A percentile compares a stretch with the other conserved stretches of the same genome.
These are phyloP conservation scores for Lindgomyces ingoldianus DNA, from an alignment of 495 filamentous ascomycete species.

Conservation along the genomic window DNA sequence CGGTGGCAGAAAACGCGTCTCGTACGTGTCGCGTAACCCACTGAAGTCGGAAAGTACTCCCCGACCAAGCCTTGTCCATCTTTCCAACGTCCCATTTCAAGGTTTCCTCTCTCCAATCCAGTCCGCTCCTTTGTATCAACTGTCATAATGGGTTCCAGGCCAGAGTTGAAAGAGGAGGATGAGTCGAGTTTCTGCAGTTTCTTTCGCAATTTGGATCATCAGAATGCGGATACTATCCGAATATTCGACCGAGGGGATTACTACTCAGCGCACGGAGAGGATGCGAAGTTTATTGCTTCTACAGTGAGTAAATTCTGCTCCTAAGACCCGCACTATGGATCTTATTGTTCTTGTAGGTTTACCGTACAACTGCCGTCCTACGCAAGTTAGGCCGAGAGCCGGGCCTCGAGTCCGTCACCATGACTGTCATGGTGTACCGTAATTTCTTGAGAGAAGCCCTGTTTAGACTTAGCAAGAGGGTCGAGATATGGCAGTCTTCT, in stretches of 20 bases:
- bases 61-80: neutral
- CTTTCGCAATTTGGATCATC: constrained; percentile 74
- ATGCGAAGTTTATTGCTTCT: constrained; percentile 91
- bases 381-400: constrained; percentile 82
- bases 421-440: constrained; percentile 89
- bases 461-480: constrained; percentile 81
- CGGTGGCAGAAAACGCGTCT: constrained; percentile 35
- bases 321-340: neutral
- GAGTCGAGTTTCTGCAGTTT: constrained; percentile 94
- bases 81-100: neutral
- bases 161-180: constrained; percentile 94
- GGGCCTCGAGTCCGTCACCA: constrained; percentile 86
- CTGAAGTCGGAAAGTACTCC: constrained; percentile 10
- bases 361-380: constrained; percentile 95
- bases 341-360: constrained; percentile 57
- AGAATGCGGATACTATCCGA: constrained; percentile 72
- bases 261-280: constrained; percentile 89
- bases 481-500: constrained; percentile 83
- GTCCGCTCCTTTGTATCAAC: neutral
- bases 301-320: constrained; percentile 54
- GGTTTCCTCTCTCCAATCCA: constrained; percentile 2
- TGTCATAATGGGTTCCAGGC: constrained; percentile 75
- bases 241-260: constrained; percentile 94
- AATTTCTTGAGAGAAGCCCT: constrained; percentile 95
- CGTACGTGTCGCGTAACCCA: constrained; percentile 23